phyloP scores from a whole-genome alignment of 768 basidiomycete species.

The Termitomyces titanicus region DNA sequence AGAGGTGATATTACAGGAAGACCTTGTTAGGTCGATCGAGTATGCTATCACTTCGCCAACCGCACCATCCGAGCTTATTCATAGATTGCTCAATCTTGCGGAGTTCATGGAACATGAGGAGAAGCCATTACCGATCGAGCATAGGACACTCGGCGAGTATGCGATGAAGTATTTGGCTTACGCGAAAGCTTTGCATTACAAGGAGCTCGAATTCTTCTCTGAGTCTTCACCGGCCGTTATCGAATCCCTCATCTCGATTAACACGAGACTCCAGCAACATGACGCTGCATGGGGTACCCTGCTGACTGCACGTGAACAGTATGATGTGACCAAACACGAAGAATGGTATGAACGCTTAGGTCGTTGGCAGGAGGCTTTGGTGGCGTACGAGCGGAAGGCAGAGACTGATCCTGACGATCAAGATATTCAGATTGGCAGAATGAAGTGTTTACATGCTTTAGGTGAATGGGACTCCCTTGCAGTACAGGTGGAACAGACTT shows the following conservation, averaged over 20 bases:
- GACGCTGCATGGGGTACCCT: slow-evolving; percentile 98
- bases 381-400: slow-evolving; percentile 77
- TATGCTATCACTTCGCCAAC: slow-evolving; percentile 72
- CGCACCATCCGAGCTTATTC: slow-evolving; percentile 85
- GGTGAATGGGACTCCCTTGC: slow-evolving; percentile 97
- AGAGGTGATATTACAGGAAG: slow-evolving; percentile 57
- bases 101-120: slow-evolving; percentile 99
- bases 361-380: slow-evolving; percentile 91
- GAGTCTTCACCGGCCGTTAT: slow-evolving; percentile 90
- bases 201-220: slow-evolving; percentile 94
- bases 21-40: slow-evolving; percentile 88
- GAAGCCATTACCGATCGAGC: slow-evolving; percentile 90
- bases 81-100: slow-evolving; percentile 87
- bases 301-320: slow-evolving; percentile 83
- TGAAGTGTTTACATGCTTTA: slow-evolving; percentile 95
- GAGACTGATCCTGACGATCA: slow-evolving; percentile 71
- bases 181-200: slow-evolving; percentile 97
- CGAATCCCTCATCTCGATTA: slow-evolving; percentile 93
- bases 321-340: slow-evolving; percentile 89
- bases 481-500: slow-evolving; percentile 80
- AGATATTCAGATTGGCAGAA: slow-evolving; percentile 81
- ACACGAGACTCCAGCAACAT: slow-evolving; percentile 93
- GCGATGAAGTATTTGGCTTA: slow-evolving; percentile 92
- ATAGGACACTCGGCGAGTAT: slow-evolving; percentile 89
- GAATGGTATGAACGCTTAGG: slow-evolving; percentile 98